Evolutionary conservation across 331 rosid genomes (phyloP).

Genomic region (Ulmus americana): DNA sequence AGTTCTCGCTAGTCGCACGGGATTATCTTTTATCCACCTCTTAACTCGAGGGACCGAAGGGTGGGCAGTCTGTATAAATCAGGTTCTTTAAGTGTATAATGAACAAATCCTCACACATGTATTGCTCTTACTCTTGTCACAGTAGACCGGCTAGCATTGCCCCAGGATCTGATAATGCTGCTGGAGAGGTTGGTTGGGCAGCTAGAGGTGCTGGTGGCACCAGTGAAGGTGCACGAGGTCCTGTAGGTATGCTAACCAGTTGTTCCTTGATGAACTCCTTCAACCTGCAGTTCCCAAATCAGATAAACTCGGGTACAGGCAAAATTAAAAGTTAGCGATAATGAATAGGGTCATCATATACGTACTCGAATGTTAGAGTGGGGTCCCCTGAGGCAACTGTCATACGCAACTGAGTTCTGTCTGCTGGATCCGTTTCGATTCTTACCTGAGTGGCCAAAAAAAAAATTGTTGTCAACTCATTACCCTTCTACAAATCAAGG

Average conservation of each 20-base stretch:
- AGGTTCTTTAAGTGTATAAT: conserved; percentile 52
- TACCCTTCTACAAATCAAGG: neutral
- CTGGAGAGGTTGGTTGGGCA: conserved; percentile 45
- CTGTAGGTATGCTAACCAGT: conserved; percentile 53
- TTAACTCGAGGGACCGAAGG: conserved; percentile 31
- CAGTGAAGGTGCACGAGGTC: conserved; percentile 35
- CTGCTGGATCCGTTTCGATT: conserved; percentile 98
- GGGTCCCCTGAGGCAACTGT: conserved; percentile 98
- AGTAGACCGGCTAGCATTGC: conserved; percentile 90
- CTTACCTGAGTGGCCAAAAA: conserved; percentile 48
- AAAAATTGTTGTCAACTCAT: conserved; percentile 14
- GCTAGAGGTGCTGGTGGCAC: conserved; percentile 43
- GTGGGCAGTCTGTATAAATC: conserved; percentile 52
- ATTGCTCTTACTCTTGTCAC: conserved; percentile 35
- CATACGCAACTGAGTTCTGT: conserved; percentile 95
- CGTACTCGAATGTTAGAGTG: conserved; percentile 75
- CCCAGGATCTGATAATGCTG: conserved; percentile 73
- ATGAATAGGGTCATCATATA: conserved; percentile 3
- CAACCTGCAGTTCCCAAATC: conserved; percentile 54
- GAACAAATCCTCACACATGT: conserved; percentile 36
- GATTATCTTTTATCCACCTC: conserved; percentile 35
- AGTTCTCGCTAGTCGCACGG: conserved; percentile 76
- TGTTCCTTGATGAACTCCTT: conserved; percentile 94
- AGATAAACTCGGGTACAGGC: conserved; percentile 10
- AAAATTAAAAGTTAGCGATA: conserved; percentile 3